Base-by-base conservation (phyloP, 2,329 filamentous ascomycete species). In the Diaporthe sp. region DNA sequence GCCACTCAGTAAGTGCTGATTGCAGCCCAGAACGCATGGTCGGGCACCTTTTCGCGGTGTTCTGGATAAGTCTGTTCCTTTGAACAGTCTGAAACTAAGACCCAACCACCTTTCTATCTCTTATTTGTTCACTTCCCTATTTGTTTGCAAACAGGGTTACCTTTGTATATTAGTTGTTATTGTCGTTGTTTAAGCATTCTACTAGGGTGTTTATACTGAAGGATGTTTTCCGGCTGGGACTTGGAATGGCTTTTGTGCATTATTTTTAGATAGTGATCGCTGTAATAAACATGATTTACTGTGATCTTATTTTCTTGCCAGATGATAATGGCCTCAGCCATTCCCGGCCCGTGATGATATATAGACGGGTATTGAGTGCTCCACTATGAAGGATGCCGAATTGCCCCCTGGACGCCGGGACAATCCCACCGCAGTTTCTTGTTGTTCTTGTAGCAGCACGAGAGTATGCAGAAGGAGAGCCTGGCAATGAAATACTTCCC, bases 21-120 rank as follows among this genome's bases (percentile, higher is more conserved):
- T 28, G 51, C 17, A 15, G 53, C 28, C 53, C 20, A 57, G 53
- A 57, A 57, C 53, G 53, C 20, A 57, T 57, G 17, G 53, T 57
- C 20, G 53, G 53, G 53, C 53, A 57, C 53, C 53, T 57, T 57
- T 57, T 34, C 53, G 53, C 28, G 53, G 53, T 57, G 53, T 57
- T 57, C 53, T 57, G 20, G 53, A 57, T 57, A 34, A 34, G 53
- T 17, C 53, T 57, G 53, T 57, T 57, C 53, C 25, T 57, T 34
- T 20, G 28, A 57, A 57, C 17, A 34, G 22, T 57, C 53, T 57
- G 53, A 57, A 57, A 57, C 28, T 20, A 57, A 57, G 53, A 57
- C 53, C 1, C 25, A 10, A 57, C 53, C 28, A 57, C 51, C 51
- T 53, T 28, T 28, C n/a, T 12, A 53, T 53, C n/a, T 53, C 51